Conservation (phyloP, 2,329 filamentous ascomycete genomes). For the Pyrenophora teres region DNA sequence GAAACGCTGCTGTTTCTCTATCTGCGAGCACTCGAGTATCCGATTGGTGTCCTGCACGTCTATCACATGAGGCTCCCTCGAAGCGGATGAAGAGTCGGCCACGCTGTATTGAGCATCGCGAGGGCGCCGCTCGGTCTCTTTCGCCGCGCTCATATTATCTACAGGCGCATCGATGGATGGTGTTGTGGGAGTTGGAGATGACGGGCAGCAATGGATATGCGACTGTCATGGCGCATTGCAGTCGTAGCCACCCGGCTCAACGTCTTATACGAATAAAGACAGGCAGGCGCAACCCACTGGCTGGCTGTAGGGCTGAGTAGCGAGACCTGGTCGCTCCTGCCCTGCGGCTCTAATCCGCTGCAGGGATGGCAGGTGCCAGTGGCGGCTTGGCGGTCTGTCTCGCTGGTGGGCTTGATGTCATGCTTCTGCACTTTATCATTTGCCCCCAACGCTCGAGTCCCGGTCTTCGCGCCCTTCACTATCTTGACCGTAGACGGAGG, state of each 20-base stretch:
- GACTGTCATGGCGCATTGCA: slow-evolving; percentile 3
- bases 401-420: slow-evolving; percentile 16
- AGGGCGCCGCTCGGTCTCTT: slow-evolving; percentile 11
- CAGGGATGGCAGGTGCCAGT: slow-evolving; percentile 20
- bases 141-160: slow-evolving; percentile 33
- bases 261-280: background rate
- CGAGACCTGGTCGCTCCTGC: slow-evolving; percentile 15
- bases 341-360: slow-evolving; percentile 16
- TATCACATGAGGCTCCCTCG: slow-evolving; percentile 9
- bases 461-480: slow-evolving; percentile 5
- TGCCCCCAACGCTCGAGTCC: slow-evolving; percentile 10
- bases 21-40: slow-evolving; percentile 37
- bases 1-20: slow-evolving; percentile 35
- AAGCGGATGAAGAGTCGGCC: slow-evolving; percentile 1
- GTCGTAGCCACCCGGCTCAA: background rate
- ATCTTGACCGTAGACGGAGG: slow-evolving; percentile 9
- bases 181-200: background rate
- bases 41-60: slow-evolving; percentile 34
- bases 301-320: slow-evolving; percentile 16
- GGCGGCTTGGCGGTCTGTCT: slow-evolving; percentile 12
- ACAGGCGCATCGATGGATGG: slow-evolving; percentile 1
- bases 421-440: slow-evolving; percentile 15
- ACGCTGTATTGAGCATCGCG: slow-evolving; percentile 5
- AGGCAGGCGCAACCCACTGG: background rate
- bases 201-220: slow-evolving; percentile 4